These are phyloP conservation scores for Ogataea degrootiae DNA, from an alignment of 805 yeast species.

Conservation along the genomic window DNA sequence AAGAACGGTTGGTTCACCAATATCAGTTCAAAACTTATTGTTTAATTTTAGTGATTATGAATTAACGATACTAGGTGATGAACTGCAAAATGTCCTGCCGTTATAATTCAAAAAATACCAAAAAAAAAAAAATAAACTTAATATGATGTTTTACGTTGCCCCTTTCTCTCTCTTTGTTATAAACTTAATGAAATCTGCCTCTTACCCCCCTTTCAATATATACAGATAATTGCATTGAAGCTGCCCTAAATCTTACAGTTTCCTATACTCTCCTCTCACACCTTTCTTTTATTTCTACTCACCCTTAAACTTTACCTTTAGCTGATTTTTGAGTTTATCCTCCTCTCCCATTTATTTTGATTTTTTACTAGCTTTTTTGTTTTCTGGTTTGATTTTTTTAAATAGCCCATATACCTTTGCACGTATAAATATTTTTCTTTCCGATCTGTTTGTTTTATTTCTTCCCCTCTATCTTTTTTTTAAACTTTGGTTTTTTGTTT, in stretches of 20 bases:
- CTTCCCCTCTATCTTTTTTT: neutral
- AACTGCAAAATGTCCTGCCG: conserved; percentile 22
- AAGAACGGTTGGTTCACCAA: conserved; percentile 31
- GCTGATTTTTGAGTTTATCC: no score
- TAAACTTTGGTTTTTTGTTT: neutral
- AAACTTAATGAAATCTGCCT: neutral
- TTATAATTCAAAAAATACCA: neutral
- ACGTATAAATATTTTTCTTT: neutral
- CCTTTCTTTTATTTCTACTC: no score
- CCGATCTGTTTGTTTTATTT: neutral
- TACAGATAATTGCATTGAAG: no score
- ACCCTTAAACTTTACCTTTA: no score
- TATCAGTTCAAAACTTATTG: conserved; percentile 37
- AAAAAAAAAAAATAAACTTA: no score
- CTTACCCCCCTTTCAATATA: neutral
- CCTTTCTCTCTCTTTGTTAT: neutral
- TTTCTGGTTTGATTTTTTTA: neutral
- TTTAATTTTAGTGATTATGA: conserved; percentile 73
- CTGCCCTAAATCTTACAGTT: no score
- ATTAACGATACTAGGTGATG: conserved; percentile 28
- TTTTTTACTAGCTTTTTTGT: no score
- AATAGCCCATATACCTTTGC: neutral
- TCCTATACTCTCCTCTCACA: no score
- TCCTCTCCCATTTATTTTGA: no score
- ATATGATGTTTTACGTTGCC: no score